Base-by-base conservation (phyloP, 768 basidiomycete species). In the Amanita brunnescens region DNA sequence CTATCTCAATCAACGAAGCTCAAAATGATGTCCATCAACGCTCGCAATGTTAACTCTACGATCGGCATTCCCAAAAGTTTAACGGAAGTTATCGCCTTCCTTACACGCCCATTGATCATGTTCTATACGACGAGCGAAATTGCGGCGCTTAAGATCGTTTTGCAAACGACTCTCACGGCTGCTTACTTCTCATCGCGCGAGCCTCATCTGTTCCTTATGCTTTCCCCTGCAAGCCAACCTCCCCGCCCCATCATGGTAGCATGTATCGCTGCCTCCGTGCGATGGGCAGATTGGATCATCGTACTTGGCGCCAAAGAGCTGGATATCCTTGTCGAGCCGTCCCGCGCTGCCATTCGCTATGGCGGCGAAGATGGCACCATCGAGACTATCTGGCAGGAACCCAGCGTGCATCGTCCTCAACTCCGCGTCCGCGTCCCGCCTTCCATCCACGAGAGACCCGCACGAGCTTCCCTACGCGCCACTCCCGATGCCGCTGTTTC, bases 251-350 rank as follows among this genome's bases (percentile, higher is more conserved):
- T 73, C 26, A 55, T 63, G 33, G 64, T 64, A 2, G 67, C 69
- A 0, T 72, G 68, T 54, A 57, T 67, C 26, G 67, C 64, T 29
- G 57, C 64, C 16, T 58, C 61, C 16, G 46, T 73, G 10, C 50
- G 53, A 3, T 72, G 71, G 71, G 54, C 59, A 2, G 65, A 67
- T 21, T 74, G 70, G 71, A 67, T 72, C 54, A 44, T 53, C 2
- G 59, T 63, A 29, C 58, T 74, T 21, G 68, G 69, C 12, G 58
- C 62, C 21, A 58, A 62, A 12, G 61, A 64, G n/a, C 68, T 72
- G 33, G 65, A 68, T 29, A 61, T 72, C 35, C 54, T 66, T 47
- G 60, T 74, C 51, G 59, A 67, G 18, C 55, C 63, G 4, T 52
- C 56, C 32, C 48, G 38, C 9, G 63, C 70, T 38, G 58, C 61